phyloP scores from a whole-genome alignment of 768 basidiomycete species.

The Mycena sanguinolenta region DNA sequence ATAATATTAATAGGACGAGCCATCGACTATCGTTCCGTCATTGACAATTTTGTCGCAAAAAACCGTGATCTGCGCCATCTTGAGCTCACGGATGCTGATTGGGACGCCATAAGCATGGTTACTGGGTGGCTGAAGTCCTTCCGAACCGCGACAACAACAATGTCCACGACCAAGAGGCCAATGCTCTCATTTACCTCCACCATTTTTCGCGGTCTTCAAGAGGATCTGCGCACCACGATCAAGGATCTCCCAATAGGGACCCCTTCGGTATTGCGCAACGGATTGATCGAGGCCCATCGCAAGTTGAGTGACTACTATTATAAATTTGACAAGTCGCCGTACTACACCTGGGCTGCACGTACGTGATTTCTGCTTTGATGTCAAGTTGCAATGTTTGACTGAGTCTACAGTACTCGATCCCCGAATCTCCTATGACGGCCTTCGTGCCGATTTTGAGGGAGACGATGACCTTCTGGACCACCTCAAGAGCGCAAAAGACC shows the following conservation, averaged over 20 bases:
- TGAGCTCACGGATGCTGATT: slow-evolving; percentile 7
- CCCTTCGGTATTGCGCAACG: background rate
- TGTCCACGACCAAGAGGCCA: slow-evolving; percentile 9
- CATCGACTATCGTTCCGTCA: background rate
- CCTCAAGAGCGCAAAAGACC: background rate
- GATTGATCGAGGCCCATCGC: background rate
- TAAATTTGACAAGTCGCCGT: too few relatives aligned
- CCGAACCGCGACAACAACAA: background rate
- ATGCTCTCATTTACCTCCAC: slow-evolving; percentile 5
- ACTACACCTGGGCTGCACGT: too few relatives aligned
- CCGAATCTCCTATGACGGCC: background rate
- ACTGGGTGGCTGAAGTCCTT: slow-evolving; percentile 3
- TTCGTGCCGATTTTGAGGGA: background rate
- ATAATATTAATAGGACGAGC: background rate
- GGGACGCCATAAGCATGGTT: slow-evolving; percentile 9
- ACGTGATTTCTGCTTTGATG: background rate
- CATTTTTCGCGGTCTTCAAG: slow-evolving; percentile 5
- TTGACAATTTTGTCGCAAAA: background rate
- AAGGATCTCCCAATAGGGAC: background rate
- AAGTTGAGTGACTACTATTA: slow-evolving; percentile 1
- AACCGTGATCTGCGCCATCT: too few relatives aligned
- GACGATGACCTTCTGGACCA: background rate
- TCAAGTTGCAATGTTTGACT: background rate
- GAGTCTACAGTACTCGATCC: too few relatives aligned
- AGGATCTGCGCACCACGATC: slow-evolving; percentile 2